A percentile compares a stretch with the other conserved stretches of the same genome.
phyloP scores from a whole-genome alignment of 1,284 basidiomycete species.

The Sporisorium exsertum region DNA sequence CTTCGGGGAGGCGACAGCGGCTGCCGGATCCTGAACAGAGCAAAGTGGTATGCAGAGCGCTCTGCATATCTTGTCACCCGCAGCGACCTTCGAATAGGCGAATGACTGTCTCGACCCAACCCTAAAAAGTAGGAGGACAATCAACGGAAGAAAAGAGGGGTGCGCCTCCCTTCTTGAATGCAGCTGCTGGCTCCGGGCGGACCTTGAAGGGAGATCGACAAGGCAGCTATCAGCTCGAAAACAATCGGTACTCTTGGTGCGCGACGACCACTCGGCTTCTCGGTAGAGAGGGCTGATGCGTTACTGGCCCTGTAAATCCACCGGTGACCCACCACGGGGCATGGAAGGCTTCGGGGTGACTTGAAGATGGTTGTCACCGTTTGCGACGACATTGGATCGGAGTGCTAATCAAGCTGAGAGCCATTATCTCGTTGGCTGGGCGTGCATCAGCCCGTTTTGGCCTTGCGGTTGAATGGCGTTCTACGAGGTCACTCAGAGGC shows the following conservation, averaged over 20 bases:
- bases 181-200: neutral
- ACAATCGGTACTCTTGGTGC: neutral
- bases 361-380: conserved; percentile 22
- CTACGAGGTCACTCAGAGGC: neutral
- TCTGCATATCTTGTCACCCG: neutral
- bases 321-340: neutral
- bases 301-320: too few relatives aligned
- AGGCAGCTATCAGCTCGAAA: too few relatives aligned
- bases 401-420: conserved; percentile 10
- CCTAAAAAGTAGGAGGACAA: neutral
- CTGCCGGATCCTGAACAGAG: neutral
- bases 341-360: conserved; percentile 17
- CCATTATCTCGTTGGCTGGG: neutral
- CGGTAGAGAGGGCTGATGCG: too few relatives aligned
- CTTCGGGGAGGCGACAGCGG: neutral
- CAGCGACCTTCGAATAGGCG: neutral
- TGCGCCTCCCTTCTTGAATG: neutral
- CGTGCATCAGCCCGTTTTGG: neutral
- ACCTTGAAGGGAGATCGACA: conserved; percentile 19
- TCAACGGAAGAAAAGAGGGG: neutral
- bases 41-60: neutral
- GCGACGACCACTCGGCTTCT: neutral
- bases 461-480: conserved; percentile 7
- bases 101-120: neutral
- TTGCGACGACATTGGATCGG: conserved; percentile 27